phyloP scores from a whole-genome alignment of 306 rosid genomes.

The Adenanthera pavonina region DNA sequence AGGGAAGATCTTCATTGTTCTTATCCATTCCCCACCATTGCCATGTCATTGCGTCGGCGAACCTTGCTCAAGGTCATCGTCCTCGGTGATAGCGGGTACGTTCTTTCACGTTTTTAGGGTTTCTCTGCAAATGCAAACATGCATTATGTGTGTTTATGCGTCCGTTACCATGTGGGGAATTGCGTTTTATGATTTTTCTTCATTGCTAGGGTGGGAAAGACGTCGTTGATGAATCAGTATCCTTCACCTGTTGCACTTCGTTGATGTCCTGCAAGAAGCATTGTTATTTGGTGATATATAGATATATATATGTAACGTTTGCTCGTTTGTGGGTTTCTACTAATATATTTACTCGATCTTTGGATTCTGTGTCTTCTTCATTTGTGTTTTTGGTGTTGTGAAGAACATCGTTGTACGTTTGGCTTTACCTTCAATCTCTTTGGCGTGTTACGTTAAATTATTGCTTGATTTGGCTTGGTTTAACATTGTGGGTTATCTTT shows the following conservation, averaged over 20 bases:
- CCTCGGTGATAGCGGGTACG: constrained; percentile 93
- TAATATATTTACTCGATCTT: not conserved
- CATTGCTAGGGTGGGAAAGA: constrained; percentile 83
- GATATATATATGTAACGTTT: too few species aligned
- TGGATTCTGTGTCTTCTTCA: not conserved
- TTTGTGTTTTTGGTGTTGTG: not conserved
- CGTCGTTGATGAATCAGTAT: constrained; percentile 97
- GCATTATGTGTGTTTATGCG: not conserved
- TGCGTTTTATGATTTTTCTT: not conserved
- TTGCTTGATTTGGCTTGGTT: not conserved
- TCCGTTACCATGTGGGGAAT: not conserved
- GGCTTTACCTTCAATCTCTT: not conserved
- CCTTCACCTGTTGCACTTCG: constrained; percentile 41
- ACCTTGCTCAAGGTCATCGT: constrained; percentile 96
- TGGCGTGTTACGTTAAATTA: not conserved
- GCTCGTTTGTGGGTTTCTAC: not conserved
- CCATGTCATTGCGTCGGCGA: constrained; percentile 82
- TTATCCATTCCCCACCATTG: not conserved
- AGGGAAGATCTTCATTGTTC: not conserved
- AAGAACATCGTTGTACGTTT: not conserved
- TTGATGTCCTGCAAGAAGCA: constrained; percentile 4
- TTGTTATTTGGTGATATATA: not conserved
- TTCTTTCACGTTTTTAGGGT: constrained; percentile 52
- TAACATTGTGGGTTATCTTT: not conserved
- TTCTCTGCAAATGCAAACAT: constrained; percentile 16